Evolutionary conservation across 345 rosid genomes (phyloP), one percentile per base, ranked within the genome.

Genomic region (Syzygium oleosum): DNA sequence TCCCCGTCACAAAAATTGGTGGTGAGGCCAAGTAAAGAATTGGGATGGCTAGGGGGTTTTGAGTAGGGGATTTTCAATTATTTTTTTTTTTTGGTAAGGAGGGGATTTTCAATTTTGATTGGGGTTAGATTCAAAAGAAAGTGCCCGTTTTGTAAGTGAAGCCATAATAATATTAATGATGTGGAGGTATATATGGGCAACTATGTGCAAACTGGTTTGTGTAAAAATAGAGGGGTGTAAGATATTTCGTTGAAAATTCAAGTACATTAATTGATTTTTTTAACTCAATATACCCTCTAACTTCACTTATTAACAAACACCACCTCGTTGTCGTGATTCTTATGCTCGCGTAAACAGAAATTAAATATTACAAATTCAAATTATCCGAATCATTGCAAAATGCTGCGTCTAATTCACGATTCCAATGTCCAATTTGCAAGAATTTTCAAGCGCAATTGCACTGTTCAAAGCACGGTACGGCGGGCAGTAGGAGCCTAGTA

Each of bases 171-270:
- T 27, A 27, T n/a, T 27, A 61, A 61, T 61, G 68, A 27, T 8
- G 3, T 2, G 29, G 2, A 12, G 31, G 3, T 27, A 12, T 12
- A 27, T 61, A 27, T 1, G 4, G 9, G 7, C 4, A 3, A 27
- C 16, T 12, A 12, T 5, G 31, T 27, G 68, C 34, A 27, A 61
- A 27, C 2, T 12, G 34, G 17, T 12, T 1, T n/a, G 29, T 13
- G 34, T 61, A n/a, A 52, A n/a, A 52, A 52, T 13, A 52, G 53
- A 52, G 53, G 15, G 53, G 53, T 13, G 53, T 13, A 52, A 13
- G 53, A 52, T 52, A 52, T 52, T 52, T 52, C 3, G 53, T 52
- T 52, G 15, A 52, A 52, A 52, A 52, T 52, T 52, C 14, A 2
- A 12, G 53, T 52, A 52, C 1, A 52, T 51, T 51, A 27, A 59